Conservation (phyloP, 2,329 filamentous ascomycete genomes). For the Pseudonectria buxi region DNA sequence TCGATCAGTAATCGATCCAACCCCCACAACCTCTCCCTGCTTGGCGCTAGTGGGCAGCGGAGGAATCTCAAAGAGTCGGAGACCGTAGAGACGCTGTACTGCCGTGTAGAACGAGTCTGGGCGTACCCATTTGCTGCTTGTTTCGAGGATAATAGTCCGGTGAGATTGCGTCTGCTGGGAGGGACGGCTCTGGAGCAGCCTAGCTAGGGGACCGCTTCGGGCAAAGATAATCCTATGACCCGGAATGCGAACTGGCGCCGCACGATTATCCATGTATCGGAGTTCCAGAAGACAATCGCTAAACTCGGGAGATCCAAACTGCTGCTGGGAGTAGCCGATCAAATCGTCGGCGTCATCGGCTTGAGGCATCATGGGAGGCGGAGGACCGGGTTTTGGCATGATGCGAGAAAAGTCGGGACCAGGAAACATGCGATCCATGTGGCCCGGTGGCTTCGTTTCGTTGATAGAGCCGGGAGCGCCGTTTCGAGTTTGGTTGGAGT, state of each 20-base stretch:
- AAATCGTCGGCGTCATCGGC: constrained; percentile 32
- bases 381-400: constrained; percentile 25
- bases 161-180: constrained; percentile 23
- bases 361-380: constrained; percentile 20
- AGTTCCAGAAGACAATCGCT: constrained; percentile 43
- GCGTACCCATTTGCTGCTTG: constrained; percentile 46
- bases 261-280: constrained; percentile 34
- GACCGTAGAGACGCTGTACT: constrained; percentile 51
- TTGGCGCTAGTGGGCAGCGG: constrained; percentile 22
- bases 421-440: constrained; percentile 25
- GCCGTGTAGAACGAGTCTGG: constrained; percentile 51
- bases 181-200: constrained; percentile 20
- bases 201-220: constrained; percentile 35
- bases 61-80: constrained; percentile 38
- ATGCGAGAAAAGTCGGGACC: constrained; percentile 26
- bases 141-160: constrained; percentile 35
- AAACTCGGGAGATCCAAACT: constrained; percentile 24
- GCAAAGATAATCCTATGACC: constrained; percentile 51
- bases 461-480: constrained; percentile 24
- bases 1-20: constrained; percentile 35
- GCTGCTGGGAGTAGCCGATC: constrained; percentile 32
- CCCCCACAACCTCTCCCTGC: constrained; percentile 27
- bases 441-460: constrained; percentile 23
- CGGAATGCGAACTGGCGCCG: constrained; percentile 36
- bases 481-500: constrained; percentile 33